Evolutionary conservation across 2,329 filamentous ascomycete genomes (phyloP), one percentile per base, ranked within the genome.

Genomic region (Atkinsonella texensis): DNA sequence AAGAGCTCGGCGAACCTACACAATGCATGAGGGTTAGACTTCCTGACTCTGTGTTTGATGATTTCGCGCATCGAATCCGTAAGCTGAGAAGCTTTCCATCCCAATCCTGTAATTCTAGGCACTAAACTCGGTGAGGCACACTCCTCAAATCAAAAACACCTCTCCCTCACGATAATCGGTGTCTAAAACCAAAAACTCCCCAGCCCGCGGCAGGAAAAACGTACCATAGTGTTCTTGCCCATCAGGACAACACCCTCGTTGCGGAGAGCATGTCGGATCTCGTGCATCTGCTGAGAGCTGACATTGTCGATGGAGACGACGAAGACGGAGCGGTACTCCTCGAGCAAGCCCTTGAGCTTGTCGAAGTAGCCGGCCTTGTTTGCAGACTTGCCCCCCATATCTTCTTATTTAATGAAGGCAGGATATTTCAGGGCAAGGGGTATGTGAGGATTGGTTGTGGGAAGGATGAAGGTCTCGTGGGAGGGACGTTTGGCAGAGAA

Each of bases 281-380:
- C 93, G 88, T 98, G 93, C 94, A 98, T 98, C 85, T 98, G 94
- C 84, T 98, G 93, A 65, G 93, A 98, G 74, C 85, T 89, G 84
- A 98, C 93, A 98, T 97, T 98, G 89, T 97, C 88, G 70, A 91
- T 85, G 70, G 83, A 70, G 74, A 95, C 90, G 74, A 98, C 90
- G 88, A 98, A 97, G 79, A 97, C 87, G 69, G 87, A 91, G 74
- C 83, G 83, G 86, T 94, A 97, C 73, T 89, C 85, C 80, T 97
- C 88, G 73, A 98, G 85, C 73, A 97, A 84, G 75, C 74, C 74
- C 85, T 96, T 95, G 74, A 98, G 89, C 89, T 97, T 97, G 75
- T 96, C 91, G 81, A 98, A 98, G 84, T 98, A 95, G 67, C 72
- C 87, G 73, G 88, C 82, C 84, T 97, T 98, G 84, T 85, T 90